phyloP scores from a whole-genome alignment of 257 asterid species.

The Nicotiana paniculata region DNA sequence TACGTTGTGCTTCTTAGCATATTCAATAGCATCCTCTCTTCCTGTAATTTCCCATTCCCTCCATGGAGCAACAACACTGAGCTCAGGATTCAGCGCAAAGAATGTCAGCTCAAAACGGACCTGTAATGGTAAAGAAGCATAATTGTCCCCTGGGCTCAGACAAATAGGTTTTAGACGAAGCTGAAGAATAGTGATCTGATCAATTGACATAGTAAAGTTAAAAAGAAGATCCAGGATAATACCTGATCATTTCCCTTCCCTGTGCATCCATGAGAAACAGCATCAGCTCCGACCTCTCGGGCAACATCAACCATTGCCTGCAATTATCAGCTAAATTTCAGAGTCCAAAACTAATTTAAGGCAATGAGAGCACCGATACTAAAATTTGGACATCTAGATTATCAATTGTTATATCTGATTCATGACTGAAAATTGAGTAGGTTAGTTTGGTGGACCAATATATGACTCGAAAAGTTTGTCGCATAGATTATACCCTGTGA shows the following conservation, averaged over 20 bases:
- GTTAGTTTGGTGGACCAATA: background rate
- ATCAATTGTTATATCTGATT: background rate
- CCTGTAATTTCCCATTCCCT: slow-evolving; percentile 98
- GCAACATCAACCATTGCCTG: slow-evolving; percentile 99
- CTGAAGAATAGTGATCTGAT: background rate
- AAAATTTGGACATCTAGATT: background rate
- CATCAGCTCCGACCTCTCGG: slow-evolving; percentile 97
- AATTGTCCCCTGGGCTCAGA: background rate
- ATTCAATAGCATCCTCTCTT: slow-evolving; percentile 95
- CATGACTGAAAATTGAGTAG: background rate
- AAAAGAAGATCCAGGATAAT: slow-evolving; percentile 16
- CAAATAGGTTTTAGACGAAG: background rate
- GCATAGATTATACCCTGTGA: background rate
- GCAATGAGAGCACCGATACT: background rate
- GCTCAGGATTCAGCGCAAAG: slow-evolving; percentile 95
- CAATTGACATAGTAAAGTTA: background rate
- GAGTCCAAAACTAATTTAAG: background rate
- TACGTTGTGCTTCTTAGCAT: slow-evolving; percentile 80
- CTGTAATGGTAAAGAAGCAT: slow-evolving; percentile 31
- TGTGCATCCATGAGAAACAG: slow-evolving; percentile 96
- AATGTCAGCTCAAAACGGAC: slow-evolving; percentile 97
- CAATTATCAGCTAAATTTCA: slow-evolving; percentile 15
- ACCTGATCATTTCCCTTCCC: slow-evolving; percentile 99
- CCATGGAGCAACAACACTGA: slow-evolving; percentile 95
- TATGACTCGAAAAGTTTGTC: background rate